Conservation (phyloP, 2,329 filamentous ascomycete species). For the Hypoxylon sp. region DNA sequence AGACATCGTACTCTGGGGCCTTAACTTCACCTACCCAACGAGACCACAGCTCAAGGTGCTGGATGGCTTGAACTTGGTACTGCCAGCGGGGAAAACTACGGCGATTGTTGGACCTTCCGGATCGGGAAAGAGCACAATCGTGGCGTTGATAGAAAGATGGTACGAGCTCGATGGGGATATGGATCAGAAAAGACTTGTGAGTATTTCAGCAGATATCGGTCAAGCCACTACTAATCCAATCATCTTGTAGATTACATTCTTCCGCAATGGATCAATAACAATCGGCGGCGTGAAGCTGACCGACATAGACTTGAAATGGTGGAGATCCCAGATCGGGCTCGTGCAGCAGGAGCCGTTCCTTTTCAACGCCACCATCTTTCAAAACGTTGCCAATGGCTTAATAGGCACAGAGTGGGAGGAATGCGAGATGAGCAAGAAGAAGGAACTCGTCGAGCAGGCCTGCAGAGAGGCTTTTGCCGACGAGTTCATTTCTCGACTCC, state of each 20-base stretch:
- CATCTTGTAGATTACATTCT: slow-evolving; percentile 42
- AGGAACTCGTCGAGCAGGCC: slow-evolving; percentile 62
- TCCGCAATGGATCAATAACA: slow-evolving; percentile 62
- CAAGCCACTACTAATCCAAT: slow-evolving; percentile 16
- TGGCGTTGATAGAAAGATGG: slow-evolving; percentile 77
- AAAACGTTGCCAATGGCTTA: slow-evolving; percentile 71
- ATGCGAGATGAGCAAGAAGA: slow-evolving; percentile 59
- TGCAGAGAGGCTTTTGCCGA: slow-evolving; percentile 69
- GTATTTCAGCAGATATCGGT: slow-evolving; percentile 8
- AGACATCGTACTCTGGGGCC: slow-evolving; percentile 70
- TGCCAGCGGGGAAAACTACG: slow-evolving; percentile 75
- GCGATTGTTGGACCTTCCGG: slow-evolving; percentile 81
- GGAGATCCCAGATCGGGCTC: slow-evolving; percentile 70
- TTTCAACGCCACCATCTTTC: slow-evolving; percentile 73
- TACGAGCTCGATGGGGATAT: slow-evolving; percentile 67
- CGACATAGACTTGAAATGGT: slow-evolving; percentile 72
- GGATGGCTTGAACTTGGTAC: slow-evolving; percentile 66
- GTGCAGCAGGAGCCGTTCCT: slow-evolving; percentile 77
- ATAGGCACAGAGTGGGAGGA: slow-evolving; percentile 65
- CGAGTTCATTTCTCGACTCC: slow-evolving; percentile 67
- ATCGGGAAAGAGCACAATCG: slow-evolving; percentile 79
- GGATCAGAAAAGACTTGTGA: slow-evolving; percentile 52
- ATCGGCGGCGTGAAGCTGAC: slow-evolving; percentile 66
- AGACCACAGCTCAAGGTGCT: slow-evolving; percentile 73
- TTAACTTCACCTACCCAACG: slow-evolving; percentile 78